phyloP scores from a whole-genome alignment of 495 filamentous ascomycete genomes.

The Parachaetomium inaequale region DNA sequence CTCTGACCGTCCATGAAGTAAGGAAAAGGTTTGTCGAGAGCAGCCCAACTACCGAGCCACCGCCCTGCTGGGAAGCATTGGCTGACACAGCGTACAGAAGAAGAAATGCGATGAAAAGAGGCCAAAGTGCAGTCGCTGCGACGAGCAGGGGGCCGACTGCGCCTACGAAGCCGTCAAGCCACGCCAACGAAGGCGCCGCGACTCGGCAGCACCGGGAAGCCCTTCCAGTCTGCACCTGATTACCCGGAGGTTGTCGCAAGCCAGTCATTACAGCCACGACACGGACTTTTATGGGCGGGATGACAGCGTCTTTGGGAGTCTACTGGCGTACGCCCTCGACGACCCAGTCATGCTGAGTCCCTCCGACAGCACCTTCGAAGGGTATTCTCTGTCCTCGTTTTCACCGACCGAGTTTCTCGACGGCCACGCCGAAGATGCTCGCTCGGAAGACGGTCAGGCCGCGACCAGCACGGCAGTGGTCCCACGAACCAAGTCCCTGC shows the following conservation, averaged over 20 bases:
- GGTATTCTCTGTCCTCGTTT: neutral
- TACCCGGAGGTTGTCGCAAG: slow-evolving; percentile 21
- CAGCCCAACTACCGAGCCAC: neutral
- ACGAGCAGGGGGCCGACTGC: slow-evolving; percentile 51
- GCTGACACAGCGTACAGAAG: slow-evolving; percentile 41
- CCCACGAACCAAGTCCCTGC: slow-evolving; percentile 29
- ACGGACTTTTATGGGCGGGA: neutral
- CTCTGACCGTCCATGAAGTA: slow-evolving; percentile 30
- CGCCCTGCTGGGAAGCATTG: neutral
- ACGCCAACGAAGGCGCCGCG: slow-evolving; percentile 51
- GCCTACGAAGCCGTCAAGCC: slow-evolving; percentile 56
- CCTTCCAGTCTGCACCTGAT: slow-evolving; percentile 3
- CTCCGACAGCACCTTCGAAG: slow-evolving; percentile 25
- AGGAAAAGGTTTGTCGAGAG: slow-evolving; percentile 33
- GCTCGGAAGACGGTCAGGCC: slow-evolving; percentile 8
- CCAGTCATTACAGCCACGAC: slow-evolving; percentile 22
- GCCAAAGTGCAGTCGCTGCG: slow-evolving; percentile 56
- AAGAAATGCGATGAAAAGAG: slow-evolving; percentile 64
- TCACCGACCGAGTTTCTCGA: slow-evolving; percentile 18
- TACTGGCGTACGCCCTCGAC: slow-evolving; percentile 23
- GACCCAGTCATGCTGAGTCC: slow-evolving; percentile 28
- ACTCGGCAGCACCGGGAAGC: slow-evolving; percentile 19
- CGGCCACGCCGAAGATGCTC: slow-evolving; percentile 10
- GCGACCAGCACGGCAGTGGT: slow-evolving; percentile 10
- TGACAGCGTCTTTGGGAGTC: slow-evolving; percentile 4